Percentiles rank a stretch among this genome's conserved stretches.
Conservation (phyloP, 140 eudicot species). For the Oenanthe javanica region DNA sequence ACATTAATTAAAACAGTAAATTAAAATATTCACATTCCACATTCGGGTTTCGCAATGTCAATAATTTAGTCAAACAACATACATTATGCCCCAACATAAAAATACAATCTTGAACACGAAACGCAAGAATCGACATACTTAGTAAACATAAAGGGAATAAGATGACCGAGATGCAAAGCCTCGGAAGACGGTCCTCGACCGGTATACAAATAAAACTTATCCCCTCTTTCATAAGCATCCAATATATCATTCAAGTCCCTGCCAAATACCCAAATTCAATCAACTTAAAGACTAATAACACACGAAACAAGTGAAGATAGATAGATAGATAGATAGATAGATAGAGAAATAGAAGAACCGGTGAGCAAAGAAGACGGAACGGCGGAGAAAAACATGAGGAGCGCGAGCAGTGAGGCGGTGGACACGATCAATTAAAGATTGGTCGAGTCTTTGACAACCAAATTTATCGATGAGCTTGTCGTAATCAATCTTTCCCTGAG, state of each 20-base stretch:
- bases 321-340: no score
- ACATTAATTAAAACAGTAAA: not conserved
- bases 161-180: slow-evolving; percentile 19
- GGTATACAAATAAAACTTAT: slow-evolving; percentile 81
- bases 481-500: slow-evolving; percentile 75
- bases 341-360: slow-evolving; percentile 22
- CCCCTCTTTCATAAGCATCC: slow-evolving; percentile 84
- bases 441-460: slow-evolving; percentile 82
- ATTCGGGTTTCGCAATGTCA: no score
- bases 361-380: slow-evolving; percentile 94
- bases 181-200: slow-evolving; percentile 65
- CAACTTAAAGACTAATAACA: not conserved
- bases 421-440: slow-evolving; percentile 57
- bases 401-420: slow-evolving; percentile 58
- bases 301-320: not conserved
- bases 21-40: not conserved
- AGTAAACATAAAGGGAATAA: slow-evolving; percentile 12
- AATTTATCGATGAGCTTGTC: slow-evolving; percentile 79
- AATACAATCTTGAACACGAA: no score
- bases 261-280: not conserved
- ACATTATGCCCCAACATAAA: no score
- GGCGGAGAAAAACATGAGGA: slow-evolving; percentile 90
- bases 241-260: slow-evolving; percentile 67
- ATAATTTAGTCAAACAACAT: no score
- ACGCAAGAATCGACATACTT: not conserved